Percentiles rank a stretch among this genome's conserved stretches.
Conservation (phyloP, 1,284 basidiomycete genomes). For the Trametes polyzona region DNA sequence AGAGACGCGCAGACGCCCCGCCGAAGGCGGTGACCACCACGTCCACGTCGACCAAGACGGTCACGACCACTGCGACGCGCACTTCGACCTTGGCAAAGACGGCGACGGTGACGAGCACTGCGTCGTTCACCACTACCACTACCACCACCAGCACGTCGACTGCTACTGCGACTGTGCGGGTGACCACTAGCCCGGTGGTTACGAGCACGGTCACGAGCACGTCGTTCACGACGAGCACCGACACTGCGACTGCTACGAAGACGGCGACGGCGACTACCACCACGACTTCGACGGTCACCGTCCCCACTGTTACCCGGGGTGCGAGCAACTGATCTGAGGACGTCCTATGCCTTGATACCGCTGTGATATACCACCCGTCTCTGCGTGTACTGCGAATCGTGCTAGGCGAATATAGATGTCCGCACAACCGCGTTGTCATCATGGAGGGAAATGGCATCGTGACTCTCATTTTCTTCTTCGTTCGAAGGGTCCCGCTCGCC, state of each 20-base stretch:
- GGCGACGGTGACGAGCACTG: background rate
- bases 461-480: no score
- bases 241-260: background rate
- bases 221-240: background rate
- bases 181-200: background rate
- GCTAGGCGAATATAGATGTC: no score
- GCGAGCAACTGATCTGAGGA: no score
- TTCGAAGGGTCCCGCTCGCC: no score
- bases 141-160: background rate
- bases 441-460: no score
- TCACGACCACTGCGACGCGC: background rate
- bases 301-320: background rate
- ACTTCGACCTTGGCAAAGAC: background rate
- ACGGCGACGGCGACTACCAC: background rate
- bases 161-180: background rate
- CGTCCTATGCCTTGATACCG: no score
- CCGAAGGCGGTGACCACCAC: background rate
- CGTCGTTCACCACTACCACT: background rate
- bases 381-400: no score
- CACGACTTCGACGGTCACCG: background rate
- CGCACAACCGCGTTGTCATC: no score
- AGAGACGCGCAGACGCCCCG: background rate
- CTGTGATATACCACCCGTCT: no score
- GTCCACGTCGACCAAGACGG: background rate
- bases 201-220: constrained; percentile 4